Base-by-base conservation (phyloP, 2,329 filamentous ascomycete species). In the Neonectria faginata region DNA sequence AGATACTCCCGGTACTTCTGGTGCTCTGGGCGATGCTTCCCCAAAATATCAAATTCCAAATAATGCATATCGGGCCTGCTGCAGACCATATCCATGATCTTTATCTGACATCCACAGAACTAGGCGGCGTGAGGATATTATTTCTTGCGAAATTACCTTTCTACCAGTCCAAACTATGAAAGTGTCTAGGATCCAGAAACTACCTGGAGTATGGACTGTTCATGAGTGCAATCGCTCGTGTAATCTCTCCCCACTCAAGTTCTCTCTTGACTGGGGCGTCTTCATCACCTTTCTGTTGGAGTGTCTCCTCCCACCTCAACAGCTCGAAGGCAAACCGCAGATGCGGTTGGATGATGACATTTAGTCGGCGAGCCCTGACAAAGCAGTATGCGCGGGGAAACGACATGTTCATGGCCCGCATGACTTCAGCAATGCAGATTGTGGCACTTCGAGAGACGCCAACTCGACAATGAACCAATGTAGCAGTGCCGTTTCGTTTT, bases 351-450 rank as follows among this genome's bases (percentile, higher is more conserved):
- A 99, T 98, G 68, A 99, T 99, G 57, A 99, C 96, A 75, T 99
- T 99, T 52, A 99, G 84, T 65, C 96, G 87, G 57, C 96, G 88
- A 20, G 96, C 96, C 33, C 96, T 90, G 41, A 99, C 96, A 78
- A 95, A 98, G 78, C 96, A 98, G 79, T 99, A 99, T 64, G 96
- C 96, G 60, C 92, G 88, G 12, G 96, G 94, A 73, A 98, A 95
- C 0, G 93, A 96, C 69, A 97, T 81, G 22, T 88, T 85, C 72
- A 93, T 80, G 27, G 91, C 85, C 39, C 91, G 89, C 96, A 99
- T 99, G 39, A 98, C 93, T 79, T 98, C 94, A n/a, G 96, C 96
- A 74, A 99, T 99, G 77, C 96, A 98, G 66, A 99, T 97, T 2
- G 95, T 99, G 12, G 96, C 96, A 67, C 93, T 97, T 56, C 96